Evolutionary conservation across 2,329 filamentous ascomycete species (phyloP).

Genomic region (Neodidymelliopsis sp.): DNA sequence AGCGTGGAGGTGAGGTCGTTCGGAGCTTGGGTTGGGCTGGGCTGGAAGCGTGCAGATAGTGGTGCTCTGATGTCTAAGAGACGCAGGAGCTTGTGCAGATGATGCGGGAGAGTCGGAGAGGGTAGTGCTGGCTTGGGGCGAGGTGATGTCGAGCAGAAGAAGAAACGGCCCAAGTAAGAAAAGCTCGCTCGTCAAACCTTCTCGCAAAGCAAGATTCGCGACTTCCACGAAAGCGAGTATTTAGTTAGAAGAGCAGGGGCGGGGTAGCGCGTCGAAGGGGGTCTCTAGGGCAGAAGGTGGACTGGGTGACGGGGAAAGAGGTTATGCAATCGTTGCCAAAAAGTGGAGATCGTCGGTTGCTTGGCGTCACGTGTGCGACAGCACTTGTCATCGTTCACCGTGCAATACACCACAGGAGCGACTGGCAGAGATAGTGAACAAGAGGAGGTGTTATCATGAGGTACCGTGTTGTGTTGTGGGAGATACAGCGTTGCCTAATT

Average conservation of each 20-base stretch:
- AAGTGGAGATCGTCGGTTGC: slow-evolving; percentile 26
- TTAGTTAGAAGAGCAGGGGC: slow-evolving; percentile 22
- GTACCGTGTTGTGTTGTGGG: neutral
- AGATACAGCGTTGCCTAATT: slow-evolving; percentile 9
- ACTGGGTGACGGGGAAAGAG: slow-evolving; percentile 27
- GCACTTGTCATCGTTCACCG: slow-evolving; percentile 3
- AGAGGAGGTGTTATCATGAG: neutral
- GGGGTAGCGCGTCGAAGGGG: slow-evolving; percentile 19
- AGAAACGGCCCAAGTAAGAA: slow-evolving; percentile 48
- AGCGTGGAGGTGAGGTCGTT: slow-evolving; percentile 45
- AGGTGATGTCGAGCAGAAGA: slow-evolving; percentile 40
- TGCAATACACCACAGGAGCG: neutral
- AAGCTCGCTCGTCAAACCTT: slow-evolving; percentile 52
- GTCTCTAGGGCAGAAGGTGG: slow-evolving; percentile 27
- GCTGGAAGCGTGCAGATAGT: slow-evolving; percentile 42
- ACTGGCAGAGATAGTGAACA: neutral
- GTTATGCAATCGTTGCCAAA: slow-evolving; percentile 29
- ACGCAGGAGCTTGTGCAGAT: slow-evolving; percentile 43
- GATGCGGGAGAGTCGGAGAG: slow-evolving; percentile 40
- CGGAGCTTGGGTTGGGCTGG: slow-evolving; percentile 42
- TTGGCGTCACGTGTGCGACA: slow-evolving; percentile 30
- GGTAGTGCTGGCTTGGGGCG: slow-evolving; percentile 31
- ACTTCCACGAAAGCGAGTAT: slow-evolving; percentile 28
- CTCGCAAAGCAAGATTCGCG: slow-evolving; percentile 33
- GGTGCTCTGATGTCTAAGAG: slow-evolving; percentile 37